Evolutionary conservation across 805 yeast species (phyloP), one percentile per base, ranked within the genome.

Genomic region (Candida orba): DNA sequence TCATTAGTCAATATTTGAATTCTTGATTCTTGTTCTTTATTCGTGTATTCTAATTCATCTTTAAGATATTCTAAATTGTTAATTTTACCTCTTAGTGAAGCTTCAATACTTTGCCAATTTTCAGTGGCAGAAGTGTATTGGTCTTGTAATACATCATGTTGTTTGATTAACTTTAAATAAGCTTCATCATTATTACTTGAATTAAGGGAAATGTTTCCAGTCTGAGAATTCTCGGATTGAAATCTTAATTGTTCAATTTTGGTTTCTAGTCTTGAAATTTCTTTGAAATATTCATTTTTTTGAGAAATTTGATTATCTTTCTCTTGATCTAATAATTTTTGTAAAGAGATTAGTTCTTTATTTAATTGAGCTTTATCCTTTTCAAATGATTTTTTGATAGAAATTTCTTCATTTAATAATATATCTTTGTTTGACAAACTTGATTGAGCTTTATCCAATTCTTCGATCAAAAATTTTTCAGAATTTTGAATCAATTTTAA

Each of bases 101-200:
- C 73, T 60, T 93, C 97, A 36, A 88, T 79, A 17, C 79, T 67
- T 44, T 83, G 81, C 95, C 96, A 87, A 59, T 83, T 86, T 49
- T 81, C 87, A 44, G 82, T 82, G 0, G 91, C 84, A 14, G 80
- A 73, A 8, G 84, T 74, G 51, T 85, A 82, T 59, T 89, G 93
- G 3, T 76, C 66, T 54, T 84, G 89, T 18, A 86, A 56, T 14
- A 72, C 64, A 36, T 73, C 77, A 50, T 81, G 79, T 34, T 75
- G 72, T 30, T 69, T 66, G 8, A 67, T 52, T 23, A 74, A 49
- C 50, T 69, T 72, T 27, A 68, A 59, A 42, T 62, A 71, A 13
- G 70, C 69, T n/a, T 65, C 69, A 39, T 68, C 70, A 33, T 64
- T 46, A 5, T 50, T 43, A 20, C 22, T 5, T 1, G 47, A 34